A percentile compares a stretch with the other conserved stretches of the same genome.
These are phyloP conservation scores for Stagonosporopsis chrysanthemi DNA, from an alignment of 2,329 filamentous ascomycete genomes.

Conservation along the genomic window DNA sequence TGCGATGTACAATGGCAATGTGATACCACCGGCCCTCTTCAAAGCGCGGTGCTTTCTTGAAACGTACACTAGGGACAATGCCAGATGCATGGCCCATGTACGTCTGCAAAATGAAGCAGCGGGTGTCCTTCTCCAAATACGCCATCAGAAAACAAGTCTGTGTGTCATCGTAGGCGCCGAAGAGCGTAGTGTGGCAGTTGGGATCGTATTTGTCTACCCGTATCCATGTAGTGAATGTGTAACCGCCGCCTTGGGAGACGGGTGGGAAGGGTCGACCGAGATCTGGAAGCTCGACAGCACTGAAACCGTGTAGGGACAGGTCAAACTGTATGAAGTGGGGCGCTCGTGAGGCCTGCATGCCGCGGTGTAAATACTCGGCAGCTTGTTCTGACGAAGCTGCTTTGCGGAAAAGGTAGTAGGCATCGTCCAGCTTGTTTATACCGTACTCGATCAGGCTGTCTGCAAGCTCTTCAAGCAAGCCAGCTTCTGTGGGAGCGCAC, in stretches of 20 bases:
- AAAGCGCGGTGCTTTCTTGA: slow-evolving; percentile 86
- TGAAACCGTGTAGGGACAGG: slow-evolving; percentile 83
- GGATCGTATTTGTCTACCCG: slow-evolving; percentile 86
- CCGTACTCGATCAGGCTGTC: slow-evolving; percentile 75
- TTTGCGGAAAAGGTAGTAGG: slow-evolving; percentile 74
- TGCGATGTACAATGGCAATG: slow-evolving; percentile 84
- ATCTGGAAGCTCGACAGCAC: slow-evolving; percentile 88
- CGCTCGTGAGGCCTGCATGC: slow-evolving; percentile 75
- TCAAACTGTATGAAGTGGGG: slow-evolving; percentile 95
- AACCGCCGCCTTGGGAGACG: slow-evolving; percentile 74
- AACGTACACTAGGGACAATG: slow-evolving; percentile 85
- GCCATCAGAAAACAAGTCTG: slow-evolving; percentile 94
- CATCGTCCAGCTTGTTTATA: slow-evolving; percentile 81
- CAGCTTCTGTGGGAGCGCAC: slow-evolving; percentile 38
- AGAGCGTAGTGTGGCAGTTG: slow-evolving; percentile 88
- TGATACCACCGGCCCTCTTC: slow-evolving; percentile 87
- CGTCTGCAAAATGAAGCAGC: slow-evolving; percentile 94
- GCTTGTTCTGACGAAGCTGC: slow-evolving; percentile 61
- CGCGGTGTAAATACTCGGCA: slow-evolving; percentile 75
- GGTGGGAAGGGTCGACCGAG: slow-evolving; percentile 87
- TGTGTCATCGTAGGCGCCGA: slow-evolving; percentile 89
- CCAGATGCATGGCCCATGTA: slow-evolving; percentile 76
- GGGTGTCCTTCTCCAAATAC: slow-evolving; percentile 92
- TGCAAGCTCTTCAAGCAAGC: slow-evolving; percentile 70
- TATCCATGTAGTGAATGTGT: slow-evolving; percentile 90